Evolutionary conservation across 179 eudicot genomes (phyloP), one percentile per base, ranked within the genome.

Genomic region (Pouteria campechiana): DNA sequence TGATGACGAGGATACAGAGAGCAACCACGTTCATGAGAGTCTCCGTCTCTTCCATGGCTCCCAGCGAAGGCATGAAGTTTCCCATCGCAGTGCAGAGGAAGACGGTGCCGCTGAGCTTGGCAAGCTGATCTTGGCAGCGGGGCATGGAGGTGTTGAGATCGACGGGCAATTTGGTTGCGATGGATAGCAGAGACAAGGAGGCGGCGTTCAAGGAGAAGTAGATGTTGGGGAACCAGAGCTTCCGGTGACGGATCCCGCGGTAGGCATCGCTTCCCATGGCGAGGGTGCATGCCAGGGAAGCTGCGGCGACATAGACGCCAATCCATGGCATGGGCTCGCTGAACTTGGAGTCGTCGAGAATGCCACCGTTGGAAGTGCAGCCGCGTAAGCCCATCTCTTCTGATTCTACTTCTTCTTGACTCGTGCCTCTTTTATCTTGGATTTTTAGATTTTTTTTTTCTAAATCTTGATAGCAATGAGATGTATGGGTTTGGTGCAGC

Each of bases 121-220:
- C 48, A 0, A 74, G 60, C 56, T 74, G 81, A 28, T 74, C 76
- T 8, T 60, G 60, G 3, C 41, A 38, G 14, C 68, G 50, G 16
- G 76, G 81, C 76, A 74, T 70, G 57, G 81, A 39, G 14, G 76
- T 63, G 44, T 63, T 74, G 22, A 74, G 56, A 51, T 74, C 81
- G 1, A 74, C 60, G 0, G 81, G 52, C 6, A 74, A 52, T 21
- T 74, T 74, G 40, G 46, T 41, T 0, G 76, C 61, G 1, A 70
- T 57, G 1, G 64, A 50, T 12, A 74, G 44, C 0, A 70, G 32
- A 3, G 81, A 62, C 0, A 74, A 60, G n/a, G 71, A 58, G 0
- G 76, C 51, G 29, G 81, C 76, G 19, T 74, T 74, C 24, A 74
- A 65, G 16, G 71, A 42, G 57, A 70, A 74, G 54, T 21, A 60